Conservation (phyloP, 1,284 basidiomycete species). For the Puccinia coronata region DNA sequence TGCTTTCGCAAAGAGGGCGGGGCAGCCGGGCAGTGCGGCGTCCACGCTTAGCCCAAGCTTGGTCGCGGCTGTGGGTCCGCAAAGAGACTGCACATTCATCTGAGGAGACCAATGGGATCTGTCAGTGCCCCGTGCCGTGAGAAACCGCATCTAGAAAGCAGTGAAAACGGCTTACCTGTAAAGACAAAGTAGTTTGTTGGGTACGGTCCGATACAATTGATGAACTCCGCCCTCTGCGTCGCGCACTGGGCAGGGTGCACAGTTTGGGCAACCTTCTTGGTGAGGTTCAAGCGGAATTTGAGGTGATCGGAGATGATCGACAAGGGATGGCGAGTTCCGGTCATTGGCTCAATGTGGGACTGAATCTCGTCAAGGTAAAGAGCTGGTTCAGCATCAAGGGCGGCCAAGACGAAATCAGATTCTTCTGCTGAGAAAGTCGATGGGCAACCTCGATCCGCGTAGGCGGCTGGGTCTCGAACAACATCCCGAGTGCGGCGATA, state of each 20-base stretch:
- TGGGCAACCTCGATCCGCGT: background rate
- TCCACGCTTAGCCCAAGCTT: background rate
- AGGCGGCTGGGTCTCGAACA: background rate
- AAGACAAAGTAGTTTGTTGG: background rate
- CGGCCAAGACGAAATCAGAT: background rate
- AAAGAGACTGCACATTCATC: background rate
- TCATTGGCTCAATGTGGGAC: too few species aligned
- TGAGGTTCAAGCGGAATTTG: background rate
- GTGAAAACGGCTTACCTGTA: background rate
- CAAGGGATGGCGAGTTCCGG: background rate
- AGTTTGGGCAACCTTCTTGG: background rate
- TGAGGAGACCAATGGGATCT: background rate
- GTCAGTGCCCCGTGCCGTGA: too few species aligned
- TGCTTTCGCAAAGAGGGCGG: background rate
- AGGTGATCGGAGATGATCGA: background rate
- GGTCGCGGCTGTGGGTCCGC: background rate
- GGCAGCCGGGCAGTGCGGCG: background rate
- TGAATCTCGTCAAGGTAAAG: background rate
- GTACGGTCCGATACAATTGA: background rate
- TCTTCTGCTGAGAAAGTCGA: background rate
- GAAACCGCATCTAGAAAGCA: background rate
- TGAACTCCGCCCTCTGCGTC: background rate
- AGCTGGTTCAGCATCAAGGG: background rate
- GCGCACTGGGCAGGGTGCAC: background rate
- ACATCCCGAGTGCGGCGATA: background rate